Base-by-base conservation (phyloP, 1,139 yeast genomes). In the Debaryomyces robertsiae region DNA sequence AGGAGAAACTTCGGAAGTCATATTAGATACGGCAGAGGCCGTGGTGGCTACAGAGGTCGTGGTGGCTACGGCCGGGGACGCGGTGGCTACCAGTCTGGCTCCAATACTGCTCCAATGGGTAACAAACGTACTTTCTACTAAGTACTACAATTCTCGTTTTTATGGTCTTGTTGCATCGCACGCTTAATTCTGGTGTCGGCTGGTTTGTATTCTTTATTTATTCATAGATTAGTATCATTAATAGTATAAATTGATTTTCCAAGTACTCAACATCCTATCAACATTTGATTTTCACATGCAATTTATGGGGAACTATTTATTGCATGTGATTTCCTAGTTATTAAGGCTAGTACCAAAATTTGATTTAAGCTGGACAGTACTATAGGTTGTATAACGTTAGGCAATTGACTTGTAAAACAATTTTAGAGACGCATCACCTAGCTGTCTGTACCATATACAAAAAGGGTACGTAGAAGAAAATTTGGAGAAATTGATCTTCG, bases 1-100 rank as follows among this genome's bases (percentile, higher is more conserved):
- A 77, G 77, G 64, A 76, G 77, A 61, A 64, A 75, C 47, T 67
- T 64, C 51, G 80, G 80, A 35, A 60, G 65, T 65, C 83, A 65
- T 72, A 81, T 67, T 62, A 77, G 77, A 70, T 83, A 69, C 63
- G 78, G 84, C 46, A 71, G 80, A 46, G 65, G 84, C 54, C 77
- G 86, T 49, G 57, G 65, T 41, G 77, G 86, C 46, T 77, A 89
- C 49, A 67, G 82, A 49, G 61, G 69, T 38, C 50, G 67, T 27
- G 58, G 62, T 27, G 61, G 67, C 27, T 56, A 63, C 27, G 50
- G 60, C 30, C 54, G 66, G 30, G 61, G 65, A 25, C 55, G 61
- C 34, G 49, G 56, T 40, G 52, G 58, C 41, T 43, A 43, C 42
- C 61, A 58, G 45, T 52, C 60, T 42, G 70, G 70, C 27, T 50